phyloP scores from a whole-genome alignment of 2,329 filamentous ascomycete genomes.

The Ophioceras dolichostomum region DNA sequence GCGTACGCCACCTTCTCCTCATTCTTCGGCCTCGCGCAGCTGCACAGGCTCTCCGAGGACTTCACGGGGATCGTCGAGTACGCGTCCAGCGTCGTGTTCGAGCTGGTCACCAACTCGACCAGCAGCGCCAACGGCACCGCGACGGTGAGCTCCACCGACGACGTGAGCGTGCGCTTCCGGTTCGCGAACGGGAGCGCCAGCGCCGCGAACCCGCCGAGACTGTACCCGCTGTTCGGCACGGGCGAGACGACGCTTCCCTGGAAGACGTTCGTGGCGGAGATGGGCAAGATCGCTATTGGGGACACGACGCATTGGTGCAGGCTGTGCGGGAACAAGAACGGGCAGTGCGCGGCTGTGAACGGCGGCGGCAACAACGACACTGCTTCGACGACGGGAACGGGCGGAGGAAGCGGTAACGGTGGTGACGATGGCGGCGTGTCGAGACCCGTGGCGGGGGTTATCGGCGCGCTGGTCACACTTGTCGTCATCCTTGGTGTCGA shows the following conservation, averaged over 20 bases:
- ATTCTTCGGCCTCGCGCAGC: conserved; percentile 47
- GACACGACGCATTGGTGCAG: conserved; percentile 58
- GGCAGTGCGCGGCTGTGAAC: conserved; percentile 44
- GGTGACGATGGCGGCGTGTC: conserved; percentile 38
- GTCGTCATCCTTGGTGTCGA: conserved; percentile 33
- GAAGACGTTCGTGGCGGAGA: conserved; percentile 50
- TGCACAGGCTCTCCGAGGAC: conserved; percentile 37
- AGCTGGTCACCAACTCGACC: conserved; percentile 48
- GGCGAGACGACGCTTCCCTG: conserved; percentile 46
- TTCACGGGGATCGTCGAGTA: conserved; percentile 79
- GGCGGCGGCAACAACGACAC: conserved; percentile 13
- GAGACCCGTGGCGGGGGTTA: conserved; percentile 65
- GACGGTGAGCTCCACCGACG: conserved; percentile 13
- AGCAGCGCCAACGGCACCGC: conserved; percentile 24
- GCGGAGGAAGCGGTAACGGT: conserved; percentile 8
- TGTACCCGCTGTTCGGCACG: conserved; percentile 50
- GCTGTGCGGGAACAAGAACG: conserved; percentile 61
- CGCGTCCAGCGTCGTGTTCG: conserved; percentile 69
- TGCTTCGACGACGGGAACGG: conserved; percentile 7
- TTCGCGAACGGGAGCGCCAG: conserved; percentile 46
- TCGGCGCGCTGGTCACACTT: conserved; percentile 57
- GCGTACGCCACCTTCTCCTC: conserved; percentile 50
- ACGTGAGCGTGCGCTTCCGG: conserved; percentile 47
- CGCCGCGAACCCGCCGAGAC: conserved; percentile 29
- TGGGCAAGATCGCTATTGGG: conserved; percentile 56